Conservation (phyloP, 176 grass and related monocot genomes). For the Oryza coarctata region DNA sequence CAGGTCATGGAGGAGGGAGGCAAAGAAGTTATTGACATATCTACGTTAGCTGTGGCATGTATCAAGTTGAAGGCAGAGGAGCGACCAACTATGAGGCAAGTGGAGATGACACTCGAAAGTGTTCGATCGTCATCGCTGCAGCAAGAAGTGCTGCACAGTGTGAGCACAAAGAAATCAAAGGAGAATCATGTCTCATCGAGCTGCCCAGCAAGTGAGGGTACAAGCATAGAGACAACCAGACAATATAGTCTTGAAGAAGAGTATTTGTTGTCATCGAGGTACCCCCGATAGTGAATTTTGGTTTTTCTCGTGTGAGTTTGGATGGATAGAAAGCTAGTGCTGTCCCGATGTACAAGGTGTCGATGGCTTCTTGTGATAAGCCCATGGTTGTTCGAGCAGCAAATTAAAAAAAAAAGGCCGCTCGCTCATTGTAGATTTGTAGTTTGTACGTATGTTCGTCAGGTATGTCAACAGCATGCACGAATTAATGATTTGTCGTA, state of each 20-base stretch:
- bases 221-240: not conserved
- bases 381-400: too few species aligned
- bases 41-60: not conserved
- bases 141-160: not conserved
- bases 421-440: too few species aligned
- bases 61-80: not conserved
- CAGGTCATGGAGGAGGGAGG: not conserved
- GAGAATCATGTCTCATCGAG: not conserved
- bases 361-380: too few species aligned
- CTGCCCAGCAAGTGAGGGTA: not conserved
- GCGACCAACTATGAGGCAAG: not conserved
- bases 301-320: not conserved
- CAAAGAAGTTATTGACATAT: not conserved
- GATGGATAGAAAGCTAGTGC: too few species aligned
- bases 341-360: too few species aligned
- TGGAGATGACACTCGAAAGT: not conserved
- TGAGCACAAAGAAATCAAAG: not conserved
- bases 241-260: slow-evolving; percentile 20
- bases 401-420: too few species aligned
- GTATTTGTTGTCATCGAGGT: not conserved
- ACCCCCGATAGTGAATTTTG: not conserved
- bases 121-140: not conserved
- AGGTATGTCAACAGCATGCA: too few species aligned
- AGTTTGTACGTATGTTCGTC: too few species aligned
- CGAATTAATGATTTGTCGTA: too few species aligned